A percentile compares a stretch with the other conserved stretches of the same genome.
These are phyloP conservation scores for Xanthoparmelia taractica DNA, from an alignment of 495 filamentous ascomycete genomes.

Conservation along the genomic window DNA sequence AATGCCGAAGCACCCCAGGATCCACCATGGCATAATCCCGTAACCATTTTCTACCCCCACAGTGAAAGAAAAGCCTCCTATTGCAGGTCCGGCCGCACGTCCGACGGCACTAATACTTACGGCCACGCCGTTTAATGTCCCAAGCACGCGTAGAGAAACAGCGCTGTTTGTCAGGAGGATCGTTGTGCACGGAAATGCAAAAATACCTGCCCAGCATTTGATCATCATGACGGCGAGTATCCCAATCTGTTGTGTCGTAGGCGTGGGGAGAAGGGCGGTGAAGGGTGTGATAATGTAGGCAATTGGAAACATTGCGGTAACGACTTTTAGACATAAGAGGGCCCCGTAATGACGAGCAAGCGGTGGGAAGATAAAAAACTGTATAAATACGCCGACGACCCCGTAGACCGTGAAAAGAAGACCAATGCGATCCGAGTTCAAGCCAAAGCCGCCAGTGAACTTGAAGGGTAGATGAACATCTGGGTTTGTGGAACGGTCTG, in stretches of 20 bases:
- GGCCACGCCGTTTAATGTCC: constrained; percentile 83
- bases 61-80: constrained; percentile 58
- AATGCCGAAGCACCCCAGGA: constrained; percentile 50
- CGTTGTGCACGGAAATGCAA: constrained; percentile 81
- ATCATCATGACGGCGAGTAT: constrained; percentile 53
- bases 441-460: constrained; percentile 70
- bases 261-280: constrained; percentile 44
- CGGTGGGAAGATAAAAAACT: constrained; percentile 72
- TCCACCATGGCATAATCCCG: constrained; percentile 73
- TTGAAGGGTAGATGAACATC: constrained; percentile 61
- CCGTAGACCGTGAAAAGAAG: constrained; percentile 70
- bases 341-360: constrained; percentile 62
- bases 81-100: constrained; percentile 65
- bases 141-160: constrained; percentile 61
- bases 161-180: constrained; percentile 88
- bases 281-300: constrained; percentile 69
- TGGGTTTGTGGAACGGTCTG: constrained; percentile 45
- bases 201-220: constrained; percentile 64
- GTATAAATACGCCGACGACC: constrained; percentile 59
- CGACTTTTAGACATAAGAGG: constrained; percentile 55
- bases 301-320: constrained; percentile 57
- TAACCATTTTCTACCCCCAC: constrained; percentile 63
- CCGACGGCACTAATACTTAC: constrained; percentile 73
- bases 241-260: constrained; percentile 29
- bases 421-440: constrained; percentile 64